Evolutionary conservation across 352 stramenopile genomes (phyloP).

Genomic region (Globisporangium canariense): DNA sequence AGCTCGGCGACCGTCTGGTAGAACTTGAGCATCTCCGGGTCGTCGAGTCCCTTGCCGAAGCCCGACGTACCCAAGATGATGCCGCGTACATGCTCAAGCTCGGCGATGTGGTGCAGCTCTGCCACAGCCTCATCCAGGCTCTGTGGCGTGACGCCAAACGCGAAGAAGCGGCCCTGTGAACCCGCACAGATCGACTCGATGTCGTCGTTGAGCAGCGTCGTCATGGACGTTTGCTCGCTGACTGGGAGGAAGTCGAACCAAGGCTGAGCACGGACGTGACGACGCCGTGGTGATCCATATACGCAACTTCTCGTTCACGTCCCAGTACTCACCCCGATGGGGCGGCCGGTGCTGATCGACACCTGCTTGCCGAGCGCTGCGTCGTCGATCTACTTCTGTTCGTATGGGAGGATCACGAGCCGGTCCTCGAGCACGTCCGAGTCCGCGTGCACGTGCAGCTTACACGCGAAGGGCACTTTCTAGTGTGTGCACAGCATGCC

Average conservation of each 20-base stretch:
- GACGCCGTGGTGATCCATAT: conserved; percentile 72
- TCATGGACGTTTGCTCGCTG: conserved; percentile 39
- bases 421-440: conserved; percentile 27
- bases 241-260: conserved; percentile 66
- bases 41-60: conserved; percentile 51
- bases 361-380: conserved; percentile 14
- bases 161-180: conserved; percentile 42
- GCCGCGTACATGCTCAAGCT: conserved; percentile 34
- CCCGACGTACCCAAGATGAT: conserved; percentile 58
- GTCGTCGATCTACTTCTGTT: conserved; percentile 37
- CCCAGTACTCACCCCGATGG: conserved; percentile 65
- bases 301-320: conserved; percentile 47
- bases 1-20: conserved; percentile 42
- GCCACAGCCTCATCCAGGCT: conserved; percentile 29
- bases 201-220: conserved; percentile 49
- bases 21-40: conserved; percentile 50
- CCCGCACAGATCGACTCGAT: conserved; percentile 40
- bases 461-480: conserved; percentile 47
- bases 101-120: conserved; percentile 36
- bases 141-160: conserved; percentile 48
- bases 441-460: conserved; percentile 17
- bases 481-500: conserved; percentile 37
- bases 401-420: conserved; percentile 56
- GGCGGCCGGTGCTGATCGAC: conserved; percentile 40
- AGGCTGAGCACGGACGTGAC: conserved; percentile 48